phyloP scores from a whole-genome alignment of 805 yeast species.

The Pichia manshurica region DNA sequence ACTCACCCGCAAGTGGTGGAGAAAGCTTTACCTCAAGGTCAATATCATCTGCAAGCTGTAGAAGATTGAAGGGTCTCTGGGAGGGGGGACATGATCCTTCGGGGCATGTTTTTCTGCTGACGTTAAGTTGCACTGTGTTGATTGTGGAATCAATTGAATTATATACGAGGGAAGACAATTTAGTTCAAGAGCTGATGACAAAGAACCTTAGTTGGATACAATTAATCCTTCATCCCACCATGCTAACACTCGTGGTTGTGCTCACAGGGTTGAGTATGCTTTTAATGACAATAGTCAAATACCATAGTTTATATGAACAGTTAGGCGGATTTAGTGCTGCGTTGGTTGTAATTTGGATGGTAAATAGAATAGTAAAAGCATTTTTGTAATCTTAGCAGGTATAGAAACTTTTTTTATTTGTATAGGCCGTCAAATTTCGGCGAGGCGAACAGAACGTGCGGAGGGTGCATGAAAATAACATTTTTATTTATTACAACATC shows the following conservation, averaged over 20 bases:
- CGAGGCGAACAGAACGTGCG: too few relatives aligned
- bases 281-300: conserved; percentile 73
- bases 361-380: background rate
- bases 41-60: conserved; percentile 39
- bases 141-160: conserved; percentile 27
- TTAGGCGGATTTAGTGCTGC: conserved; percentile 56
- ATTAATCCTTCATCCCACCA: conserved; percentile 18
- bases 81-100: conserved; percentile 92
- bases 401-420: too few relatives aligned
- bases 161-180: conserved; percentile 1
- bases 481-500: background rate
- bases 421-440: too few relatives aligned
- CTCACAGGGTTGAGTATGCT: conserved; percentile 82
- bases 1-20: background rate
- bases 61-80: conserved; percentile 64
- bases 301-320: conserved; percentile 78
- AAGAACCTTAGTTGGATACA: conserved; percentile 3
- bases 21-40: conserved; percentile 16
- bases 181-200: conserved; percentile 9
- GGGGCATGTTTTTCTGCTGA: conserved; percentile 82
- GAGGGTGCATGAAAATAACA: too few relatives aligned
- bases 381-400: too few relatives aligned
- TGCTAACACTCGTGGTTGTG: conserved; percentile 30
- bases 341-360: conserved; percentile 37
- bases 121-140: conserved; percentile 59